Evolutionary conservation across 2,329 filamentous ascomycete genomes (phyloP), one percentile per base, ranked within the genome.

Genomic region (Coccinonectria pachysandricola): DNA sequence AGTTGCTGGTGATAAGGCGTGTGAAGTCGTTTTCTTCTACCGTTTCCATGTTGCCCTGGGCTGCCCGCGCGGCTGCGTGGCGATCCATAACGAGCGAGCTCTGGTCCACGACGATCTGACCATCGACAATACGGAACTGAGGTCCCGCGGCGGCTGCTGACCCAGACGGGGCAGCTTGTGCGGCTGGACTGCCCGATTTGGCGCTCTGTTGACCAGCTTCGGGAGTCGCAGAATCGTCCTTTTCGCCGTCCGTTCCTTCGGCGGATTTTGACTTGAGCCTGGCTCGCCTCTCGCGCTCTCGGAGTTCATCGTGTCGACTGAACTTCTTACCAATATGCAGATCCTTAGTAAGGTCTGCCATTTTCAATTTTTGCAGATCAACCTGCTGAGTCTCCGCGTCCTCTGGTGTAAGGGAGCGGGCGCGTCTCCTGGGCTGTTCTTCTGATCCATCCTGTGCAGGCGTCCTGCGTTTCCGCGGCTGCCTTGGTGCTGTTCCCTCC

Each of bases 1-100:
- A 79, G 27, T 68, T 69, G 12, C 71, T 73, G 11, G 76, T 91
- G 37, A 81, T 71, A 27, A 75, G 65, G 11, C 70, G 69, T 2
- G 81, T 84, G 42, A 88, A 78, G 42, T 87, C 80, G 55, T 85
- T 78, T 49, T 88, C 81, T 42, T 85, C 80, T 15, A 81, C 65
- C 24, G 73, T 69, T 43, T 79, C 71, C 43, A 70, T 62, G 18
- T 68, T 65, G 15, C 48, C 54, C 5, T 55, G 57, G 10, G 54
- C 64, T 13, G 65, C 64, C 5, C 64, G 64, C 4, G 71, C 75
- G 21, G 68, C 62, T 15, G 75, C 75, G 46, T 82, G 76, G 4
- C 77, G 67, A 50, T 87, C 75, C 36, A 86, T 68, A 19, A 71
- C 62, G 10, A 80, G 63, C 2, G 79, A 79, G 24, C 62, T 65